Evolutionary conservation across 73 alveolate species (phyloP), one percentile per base, ranked within the genome.

Genomic region (Uronychia binucleata): DNA sequence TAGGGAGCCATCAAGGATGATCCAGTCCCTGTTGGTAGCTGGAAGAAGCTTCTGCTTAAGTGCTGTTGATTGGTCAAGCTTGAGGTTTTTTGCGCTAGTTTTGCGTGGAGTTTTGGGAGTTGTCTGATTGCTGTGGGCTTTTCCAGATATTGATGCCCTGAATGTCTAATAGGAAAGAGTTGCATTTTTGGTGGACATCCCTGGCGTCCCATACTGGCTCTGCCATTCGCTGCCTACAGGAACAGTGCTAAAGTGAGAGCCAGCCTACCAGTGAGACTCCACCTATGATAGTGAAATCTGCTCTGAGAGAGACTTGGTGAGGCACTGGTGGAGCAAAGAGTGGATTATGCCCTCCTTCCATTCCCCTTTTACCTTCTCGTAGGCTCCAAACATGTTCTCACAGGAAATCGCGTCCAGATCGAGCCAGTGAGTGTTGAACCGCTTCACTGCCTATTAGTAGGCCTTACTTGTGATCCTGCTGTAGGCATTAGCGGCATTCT

Each of bases 21-120:
- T 77, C 91, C 91, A 85, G 58, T 85, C 91, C 28, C 86, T 26
- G 5, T 85, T 8, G 28, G 91, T 85, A 35, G 86, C 80, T 34
- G 35, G 35, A 14, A 33, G 1, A n/a, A 8, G 5, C 29, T 59
- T 82, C 14, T 82, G 31, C 11, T 27, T 60, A n/a, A 59, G 25
- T 25, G 77, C 89, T 5, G 1, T 30, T 34, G 27, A 28, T 75
- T 75, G 57, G 5, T 26, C n/a, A 30, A 75, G 25, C 27, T 30
- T 26, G 5, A 46, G n/a, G 19, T 46, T 46, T 19, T 46, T 46
- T 19, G n/a, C 67, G 19, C 67, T 46, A 19, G 5, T 46, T 46
- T 19, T 46, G n/a, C 5, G 5, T 46, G 67, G 67, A 46, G n/a
- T 46, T 19, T 46, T 46, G 5, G 67, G 67, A 46, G 67, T 46